Conservation (phyloP, 1,284 basidiomycete genomes). For the Termitomyces sp. region DNA sequence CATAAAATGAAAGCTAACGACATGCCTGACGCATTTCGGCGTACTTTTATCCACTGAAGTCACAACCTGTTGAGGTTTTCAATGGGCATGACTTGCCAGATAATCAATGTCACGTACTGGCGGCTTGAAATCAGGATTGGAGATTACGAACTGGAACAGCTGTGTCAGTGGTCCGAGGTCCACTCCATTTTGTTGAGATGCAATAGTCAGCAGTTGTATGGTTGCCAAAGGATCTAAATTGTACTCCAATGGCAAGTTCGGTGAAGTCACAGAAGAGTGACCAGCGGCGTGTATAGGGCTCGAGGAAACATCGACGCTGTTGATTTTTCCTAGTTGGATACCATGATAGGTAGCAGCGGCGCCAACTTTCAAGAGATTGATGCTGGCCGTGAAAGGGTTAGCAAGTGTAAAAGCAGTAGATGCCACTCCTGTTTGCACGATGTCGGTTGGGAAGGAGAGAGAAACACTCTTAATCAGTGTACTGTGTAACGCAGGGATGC, state of each 20-base stretch:
- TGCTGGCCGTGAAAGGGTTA: constrained; percentile 76
- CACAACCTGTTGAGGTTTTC: constrained; percentile 35
- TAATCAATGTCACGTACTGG: constrained; percentile 29
- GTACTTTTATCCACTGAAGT: constrained; percentile 49
- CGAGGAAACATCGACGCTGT: constrained; percentile 46
- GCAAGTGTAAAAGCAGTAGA: constrained; percentile 50
- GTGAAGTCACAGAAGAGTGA: constrained; percentile 58
- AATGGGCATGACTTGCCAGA: neutral
- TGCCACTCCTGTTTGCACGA: constrained; percentile 55
- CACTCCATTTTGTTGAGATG: constrained; percentile 51
- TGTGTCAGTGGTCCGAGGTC: constrained; percentile 60
- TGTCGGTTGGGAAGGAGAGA: constrained; percentile 53
- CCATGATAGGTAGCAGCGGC: constrained; percentile 53
- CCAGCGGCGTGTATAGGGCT: constrained; percentile 59
- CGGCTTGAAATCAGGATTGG: constrained; percentile 47
- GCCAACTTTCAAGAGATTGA: constrained; percentile 59
- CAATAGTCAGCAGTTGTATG: constrained; percentile 51
- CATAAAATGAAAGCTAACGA: neutral
- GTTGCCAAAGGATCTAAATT: constrained; percentile 62
- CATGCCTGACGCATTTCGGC: constrained; percentile 52
- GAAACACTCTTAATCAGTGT: constrained; percentile 56
- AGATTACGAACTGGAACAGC: constrained; percentile 53
- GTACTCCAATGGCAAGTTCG: constrained; percentile 56
- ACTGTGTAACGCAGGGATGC: constrained; percentile 63
- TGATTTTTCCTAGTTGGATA: constrained; percentile 52